phyloP scores from a whole-genome alignment of 1,139 yeast genomes.

The Arxiozyma slooffiae region DNA sequence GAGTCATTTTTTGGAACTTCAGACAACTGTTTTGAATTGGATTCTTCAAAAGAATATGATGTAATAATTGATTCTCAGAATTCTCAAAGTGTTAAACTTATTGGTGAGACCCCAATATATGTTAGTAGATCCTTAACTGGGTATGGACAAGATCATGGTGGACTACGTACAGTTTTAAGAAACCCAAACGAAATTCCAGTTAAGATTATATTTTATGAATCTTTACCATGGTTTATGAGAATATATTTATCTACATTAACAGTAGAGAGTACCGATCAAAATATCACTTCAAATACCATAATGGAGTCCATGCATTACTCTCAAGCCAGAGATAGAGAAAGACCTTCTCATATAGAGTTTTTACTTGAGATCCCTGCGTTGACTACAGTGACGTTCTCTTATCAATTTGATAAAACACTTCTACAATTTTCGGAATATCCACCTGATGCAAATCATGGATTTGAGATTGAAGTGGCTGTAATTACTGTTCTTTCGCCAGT shows the following conservation, averaged over 20 bases:
- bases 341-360: conserved; percentile 80
- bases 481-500: conserved; percentile 42
- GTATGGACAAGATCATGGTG: conserved; percentile 84
- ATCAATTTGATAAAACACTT: conserved; percentile 79
- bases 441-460: conserved; percentile 98
- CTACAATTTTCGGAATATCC: conserved; percentile 87
- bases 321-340: conserved; percentile 70
- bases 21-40: conserved; percentile 33
- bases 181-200: conserved; percentile 50
- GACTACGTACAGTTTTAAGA: conserved; percentile 64
- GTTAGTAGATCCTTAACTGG: conserved; percentile 88
- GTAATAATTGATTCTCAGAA: conserved; percentile 34
- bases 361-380: conserved; percentile 53
- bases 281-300: conserved; percentile 22
- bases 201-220: conserved; percentile 59
- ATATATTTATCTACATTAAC: conserved; percentile 64
- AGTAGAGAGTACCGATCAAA: conserved; percentile 22
- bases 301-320: conserved; percentile 51
- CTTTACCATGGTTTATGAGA: conserved; percentile 90
- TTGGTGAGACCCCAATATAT: conserved; percentile 49
- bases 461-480: conserved; percentile 85
- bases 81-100: conserved; percentile 32
- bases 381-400: conserved; percentile 53
- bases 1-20: conserved; percentile 27
- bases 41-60: conserved; percentile 33